These are phyloP conservation scores for Trifolium fragiferum DNA, from an alignment of 306 rosid genomes.

Conservation along the genomic window DNA sequence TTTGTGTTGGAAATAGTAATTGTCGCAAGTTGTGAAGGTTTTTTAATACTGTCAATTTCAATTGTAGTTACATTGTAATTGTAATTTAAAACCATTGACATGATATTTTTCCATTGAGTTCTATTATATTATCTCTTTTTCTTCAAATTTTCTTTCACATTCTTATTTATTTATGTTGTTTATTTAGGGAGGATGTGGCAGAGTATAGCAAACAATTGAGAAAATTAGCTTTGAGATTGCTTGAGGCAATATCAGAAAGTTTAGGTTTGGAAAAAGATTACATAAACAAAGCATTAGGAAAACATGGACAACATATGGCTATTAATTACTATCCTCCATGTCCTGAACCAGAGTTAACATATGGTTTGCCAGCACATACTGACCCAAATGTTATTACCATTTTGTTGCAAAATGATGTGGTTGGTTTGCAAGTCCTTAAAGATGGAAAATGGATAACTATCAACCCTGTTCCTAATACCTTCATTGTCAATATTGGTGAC, in stretches of 20 bases:
- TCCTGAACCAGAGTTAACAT: slow-evolving; percentile 87
- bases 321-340: slow-evolving; percentile 86
- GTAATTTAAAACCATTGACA: neutral
- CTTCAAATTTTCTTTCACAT: neutral
- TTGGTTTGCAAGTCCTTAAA: slow-evolving; percentile 80
- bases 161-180: neutral
- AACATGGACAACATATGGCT: slow-evolving; percentile 95
- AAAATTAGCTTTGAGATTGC: slow-evolving; percentile 52
- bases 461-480: slow-evolving; percentile 75
- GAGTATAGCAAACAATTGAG: slow-evolving; percentile 59
- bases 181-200: slow-evolving; percentile 65
- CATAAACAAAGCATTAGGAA: slow-evolving; percentile 59
- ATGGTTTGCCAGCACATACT: slow-evolving; percentile 82
- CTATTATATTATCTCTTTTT: neutral
- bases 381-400: slow-evolving; percentile 93
- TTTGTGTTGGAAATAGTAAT: too few relatives aligned
- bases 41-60: too few relatives aligned
- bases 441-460: slow-evolving; percentile 77
- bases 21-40: too few relatives aligned
- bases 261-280: slow-evolving; percentile 67
- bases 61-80: too few relatives aligned
- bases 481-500: slow-evolving; percentile 79
- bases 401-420: slow-evolving; percentile 70
- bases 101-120: too few relatives aligned
- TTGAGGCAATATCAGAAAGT: slow-evolving; percentile 76